A percentile compares a stretch with the other conserved stretches of the same genome.
These are phyloP conservation scores for Nothomitra cinnamomea DNA, from an alignment of 2,329 filamentous ascomycete genomes.

Conservation along the genomic window DNA sequence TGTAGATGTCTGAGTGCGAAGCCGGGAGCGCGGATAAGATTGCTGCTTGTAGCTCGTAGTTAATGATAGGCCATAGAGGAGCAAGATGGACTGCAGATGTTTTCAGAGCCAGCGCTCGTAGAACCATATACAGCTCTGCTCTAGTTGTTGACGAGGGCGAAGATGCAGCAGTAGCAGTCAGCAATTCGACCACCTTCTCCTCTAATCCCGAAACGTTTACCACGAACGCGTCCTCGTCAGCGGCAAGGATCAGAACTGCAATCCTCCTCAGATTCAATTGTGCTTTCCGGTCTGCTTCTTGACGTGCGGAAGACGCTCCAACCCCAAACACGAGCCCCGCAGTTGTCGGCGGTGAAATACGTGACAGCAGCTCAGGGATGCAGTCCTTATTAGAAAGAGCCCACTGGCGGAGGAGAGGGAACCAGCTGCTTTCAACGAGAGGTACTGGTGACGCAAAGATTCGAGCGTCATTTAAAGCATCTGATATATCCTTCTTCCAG, in stretches of 20 bases:
- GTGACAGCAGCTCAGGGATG: conserved; percentile 61
- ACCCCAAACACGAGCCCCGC: conserved; percentile 98
- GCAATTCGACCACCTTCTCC: conserved; percentile 73
- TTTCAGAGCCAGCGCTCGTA: conserved; percentile 65
- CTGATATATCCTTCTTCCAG: conserved; percentile 83
- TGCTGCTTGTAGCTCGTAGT: conserved; percentile 65
- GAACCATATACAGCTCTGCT: conserved; percentile 76
- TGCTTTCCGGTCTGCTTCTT: conserved; percentile 88
- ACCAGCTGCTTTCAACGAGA: conserved; percentile 59
- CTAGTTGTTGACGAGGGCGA: conserved; percentile 83
- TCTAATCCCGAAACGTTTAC: conserved; percentile 55
- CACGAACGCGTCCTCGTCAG: conserved; percentile 62
- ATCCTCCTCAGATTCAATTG: conserved; percentile 79
- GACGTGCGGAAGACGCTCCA: conserved; percentile 75
- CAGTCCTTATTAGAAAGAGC: conserved; percentile 72
- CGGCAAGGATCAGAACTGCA: conserved; percentile 61
- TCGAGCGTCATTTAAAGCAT: conserved; percentile 77
- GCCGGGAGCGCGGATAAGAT: conserved; percentile 57
- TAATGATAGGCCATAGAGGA: conserved; percentile 78
- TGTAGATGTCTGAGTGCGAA: conserved; percentile 59
- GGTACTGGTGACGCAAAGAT: conserved; percentile 59
- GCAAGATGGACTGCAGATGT: conserved; percentile 66
- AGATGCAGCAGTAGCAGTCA: conserved; percentile 67
- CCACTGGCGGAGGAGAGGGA: conserved; percentile 73
- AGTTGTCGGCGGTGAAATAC: conserved; percentile 70